Evolutionary conservation across 2,329 filamentous ascomycete species (phyloP).

Genomic region (Epichloe sibirici): DNA sequence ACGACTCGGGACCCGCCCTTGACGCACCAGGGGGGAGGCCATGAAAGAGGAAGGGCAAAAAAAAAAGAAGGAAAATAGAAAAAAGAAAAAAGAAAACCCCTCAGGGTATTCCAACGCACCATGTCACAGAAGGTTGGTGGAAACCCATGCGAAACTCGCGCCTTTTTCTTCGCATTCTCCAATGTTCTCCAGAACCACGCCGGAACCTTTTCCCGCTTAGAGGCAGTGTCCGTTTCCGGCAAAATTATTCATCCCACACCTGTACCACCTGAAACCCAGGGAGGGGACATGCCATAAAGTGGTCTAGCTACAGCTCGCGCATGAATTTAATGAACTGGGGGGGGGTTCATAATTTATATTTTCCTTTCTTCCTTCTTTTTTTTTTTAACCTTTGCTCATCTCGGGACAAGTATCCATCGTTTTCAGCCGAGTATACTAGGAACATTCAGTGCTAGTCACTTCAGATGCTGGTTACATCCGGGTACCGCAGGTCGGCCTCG

Average conservation of each 20-base stretch:
- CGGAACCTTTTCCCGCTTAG: background rate
- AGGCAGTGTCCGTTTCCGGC: background rate
- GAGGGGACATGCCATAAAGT: background rate
- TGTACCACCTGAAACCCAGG: background rate
- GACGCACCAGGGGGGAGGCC: background rate
- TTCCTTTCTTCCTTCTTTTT: background rate
- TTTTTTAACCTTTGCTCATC: background rate
- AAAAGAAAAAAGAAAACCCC: background rate
- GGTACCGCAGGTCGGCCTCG: conserved; percentile 79
- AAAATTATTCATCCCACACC: background rate
- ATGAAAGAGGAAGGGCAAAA: too few relatives aligned
- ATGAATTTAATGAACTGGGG: background rate
- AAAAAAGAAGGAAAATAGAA: too few relatives aligned
- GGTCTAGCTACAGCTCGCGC: background rate
- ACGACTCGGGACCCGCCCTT: background rate
- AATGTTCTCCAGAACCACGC: background rate
- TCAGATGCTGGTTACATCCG: conserved; percentile 43
- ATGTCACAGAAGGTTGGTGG: background rate
- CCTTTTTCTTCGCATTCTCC: background rate
- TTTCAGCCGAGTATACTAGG: too few relatives aligned
- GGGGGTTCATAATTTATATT: too few relatives aligned
- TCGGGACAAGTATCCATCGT: background rate
- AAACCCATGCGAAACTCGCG: background rate
- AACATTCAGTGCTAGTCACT: conserved; percentile 4
- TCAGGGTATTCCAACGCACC: background rate